Evolutionary conservation across 2,329 filamentous ascomycete genomes (phyloP), one percentile per base, ranked within the genome.

Genomic region (Rutstroemia sydowiana): DNA sequence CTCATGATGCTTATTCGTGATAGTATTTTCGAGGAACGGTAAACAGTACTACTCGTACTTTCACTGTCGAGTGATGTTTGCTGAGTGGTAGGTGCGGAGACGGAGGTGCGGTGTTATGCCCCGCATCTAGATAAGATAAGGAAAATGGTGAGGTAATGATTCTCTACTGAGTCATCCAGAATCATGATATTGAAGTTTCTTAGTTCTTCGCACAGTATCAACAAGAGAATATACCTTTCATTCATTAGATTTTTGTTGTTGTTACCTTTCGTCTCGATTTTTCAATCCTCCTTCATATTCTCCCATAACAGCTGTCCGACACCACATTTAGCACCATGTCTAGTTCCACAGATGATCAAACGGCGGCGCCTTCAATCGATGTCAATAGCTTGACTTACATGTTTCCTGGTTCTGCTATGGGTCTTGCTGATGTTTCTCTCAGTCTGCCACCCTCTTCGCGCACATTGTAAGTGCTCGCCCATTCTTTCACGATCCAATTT

Each of bases 391-490:
- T 98, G 50, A 90, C 82, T 57, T 98, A 97, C 77, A 83, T 79
- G 41, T 98, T 97, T 71, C 87, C 85, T 14, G 88, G 95, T 74
- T 85, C 87, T 66, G 84, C 84, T 41, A 80, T 78, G n/a, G 93
- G 92, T 52, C 75, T 98, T 30, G 73, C 77, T 46, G 71, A 90
- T 68, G 79, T 98, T 62, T 75, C 73, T 23, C 78, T 98, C 50
- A 75, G 82, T 55, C 81, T 52, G 28, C 49, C 49, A 10, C 49
- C 49, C 7, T 48, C 36, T 30, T 52, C 49, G 23, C 26, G 49
- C 2, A 52, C 92, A 1, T 80, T 97, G 13, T 78, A 97, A 37
- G 95, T 97, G 28, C 20, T 10, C 3, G 2, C 10, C 5, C 16
- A 7, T 18, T 16, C 16, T 16, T 20, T 18, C 36, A 39, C 16